A percentile compares a stretch with the other conserved stretches of the same genome.
Evolutionary conservation across 345 rosid species (phyloP).

Genomic region (Reutealis trisperma): DNA sequence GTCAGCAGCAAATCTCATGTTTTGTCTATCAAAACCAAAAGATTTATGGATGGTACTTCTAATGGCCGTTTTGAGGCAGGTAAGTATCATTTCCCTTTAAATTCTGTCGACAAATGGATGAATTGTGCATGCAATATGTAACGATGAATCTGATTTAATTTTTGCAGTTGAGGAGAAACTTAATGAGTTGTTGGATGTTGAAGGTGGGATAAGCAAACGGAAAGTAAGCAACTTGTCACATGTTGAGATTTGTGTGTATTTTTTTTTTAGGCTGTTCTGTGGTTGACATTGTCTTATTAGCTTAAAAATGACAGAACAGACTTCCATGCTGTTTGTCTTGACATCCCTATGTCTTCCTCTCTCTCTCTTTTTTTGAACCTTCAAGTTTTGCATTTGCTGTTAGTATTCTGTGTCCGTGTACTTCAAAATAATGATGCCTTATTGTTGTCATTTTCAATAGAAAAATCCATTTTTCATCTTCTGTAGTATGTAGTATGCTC

Average conservation of each 20-base stretch:
- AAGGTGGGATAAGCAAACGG: slow-evolving; percentile 89
- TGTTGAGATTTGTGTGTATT: neutral
- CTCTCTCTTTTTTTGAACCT: neutral
- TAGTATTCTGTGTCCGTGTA: neutral
- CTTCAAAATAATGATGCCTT: neutral
- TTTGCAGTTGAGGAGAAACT: slow-evolving; percentile 92
- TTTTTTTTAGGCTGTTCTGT: slow-evolving; percentile 8
- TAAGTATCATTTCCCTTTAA: slow-evolving; percentile 25
- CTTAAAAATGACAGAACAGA: neutral
- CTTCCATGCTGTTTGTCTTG: neutral
- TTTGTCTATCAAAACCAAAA: slow-evolving; percentile 56
- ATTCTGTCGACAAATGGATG: neutral
- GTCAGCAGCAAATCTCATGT: slow-evolving; percentile 51
- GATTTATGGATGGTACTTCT: slow-evolving; percentile 56
- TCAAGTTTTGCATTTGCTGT: neutral
- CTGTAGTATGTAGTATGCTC: neutral
- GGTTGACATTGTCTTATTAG: neutral
- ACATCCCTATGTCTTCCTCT: neutral
- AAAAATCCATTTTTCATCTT: neutral
- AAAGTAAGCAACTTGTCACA: slow-evolving; percentile 56
- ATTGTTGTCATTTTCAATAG: neutral
- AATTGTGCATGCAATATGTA: neutral
- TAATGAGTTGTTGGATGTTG: slow-evolving; percentile 88
- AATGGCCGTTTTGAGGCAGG: slow-evolving; percentile 86
- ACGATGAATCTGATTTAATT: slow-evolving; percentile 14